Conservation (phyloP, 176 grass and related monocot genomes). For the Rhynchospora breviuscula region DNA sequence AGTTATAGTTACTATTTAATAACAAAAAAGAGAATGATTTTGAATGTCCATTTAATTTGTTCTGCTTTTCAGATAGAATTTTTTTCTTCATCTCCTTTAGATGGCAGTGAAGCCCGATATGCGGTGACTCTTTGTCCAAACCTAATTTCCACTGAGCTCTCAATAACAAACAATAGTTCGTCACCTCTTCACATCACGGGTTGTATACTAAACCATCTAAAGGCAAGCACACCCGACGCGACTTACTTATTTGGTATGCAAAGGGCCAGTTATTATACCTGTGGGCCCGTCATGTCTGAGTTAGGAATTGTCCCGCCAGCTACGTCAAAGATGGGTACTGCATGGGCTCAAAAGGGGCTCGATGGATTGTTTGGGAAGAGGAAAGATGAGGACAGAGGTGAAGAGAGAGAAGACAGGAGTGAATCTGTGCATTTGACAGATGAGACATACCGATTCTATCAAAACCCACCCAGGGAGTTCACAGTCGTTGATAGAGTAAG, state of each 20-base stretch:
- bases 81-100: constrained; percentile 31
- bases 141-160: constrained; percentile 36
- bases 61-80: constrained; percentile 40
- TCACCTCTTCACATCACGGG: constrained; percentile 41
- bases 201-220: constrained; percentile 59
- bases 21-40: not conserved
- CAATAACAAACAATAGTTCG: constrained; percentile 31
- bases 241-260: constrained; percentile 59
- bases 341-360: constrained; percentile 30
- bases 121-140: constrained; percentile 45
- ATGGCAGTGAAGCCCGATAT: constrained; percentile 38
- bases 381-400: not conserved
- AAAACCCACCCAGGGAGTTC: constrained; percentile 56
- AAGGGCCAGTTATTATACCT: constrained; percentile 52
- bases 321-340: not conserved
- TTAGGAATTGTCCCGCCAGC: constrained; percentile 53
- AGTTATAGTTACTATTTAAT: too few species aligned
- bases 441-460: constrained; percentile 55
- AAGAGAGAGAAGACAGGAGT: constrained; percentile 68
- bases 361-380: constrained; percentile 33
- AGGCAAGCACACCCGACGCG: constrained; percentile 75
- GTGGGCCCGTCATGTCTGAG: constrained; percentile 39
- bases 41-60: not conserved
- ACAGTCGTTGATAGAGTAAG: constrained; percentile 65
- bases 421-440: constrained; percentile 57